Evolutionary conservation across 2,329 filamentous ascomycete genomes (phyloP).

Genomic region (Mollisia scopiformis): DNA sequence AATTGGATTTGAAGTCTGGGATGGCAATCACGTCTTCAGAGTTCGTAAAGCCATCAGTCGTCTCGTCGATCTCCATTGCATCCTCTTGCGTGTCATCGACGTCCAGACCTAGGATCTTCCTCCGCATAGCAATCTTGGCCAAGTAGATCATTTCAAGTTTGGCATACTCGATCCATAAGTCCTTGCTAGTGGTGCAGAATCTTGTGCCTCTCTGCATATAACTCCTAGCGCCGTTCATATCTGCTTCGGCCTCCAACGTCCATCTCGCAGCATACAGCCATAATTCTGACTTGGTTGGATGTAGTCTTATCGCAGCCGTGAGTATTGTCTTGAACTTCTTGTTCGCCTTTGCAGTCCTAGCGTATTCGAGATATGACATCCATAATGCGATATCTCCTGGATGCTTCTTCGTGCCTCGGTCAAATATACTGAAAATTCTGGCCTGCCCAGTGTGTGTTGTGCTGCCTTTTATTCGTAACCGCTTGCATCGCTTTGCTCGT

Average conservation of each 20-base stretch:
- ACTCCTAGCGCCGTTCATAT: constrained; percentile 83
- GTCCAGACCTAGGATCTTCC: constrained; percentile 67
- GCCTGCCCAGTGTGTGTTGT: constrained; percentile 74
- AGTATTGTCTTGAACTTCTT: constrained; percentile 68
- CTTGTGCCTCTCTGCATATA: constrained; percentile 89
- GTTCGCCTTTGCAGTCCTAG: constrained; percentile 66
- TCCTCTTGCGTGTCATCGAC: constrained; percentile 44
- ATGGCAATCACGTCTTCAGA: constrained; percentile 59
- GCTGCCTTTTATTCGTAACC: constrained; percentile 72
- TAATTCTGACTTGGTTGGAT: constrained; percentile 79
- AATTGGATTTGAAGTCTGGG: constrained; percentile 48
- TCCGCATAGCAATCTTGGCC: constrained; percentile 75
- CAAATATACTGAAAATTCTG: constrained; percentile 86
- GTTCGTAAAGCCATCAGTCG: constrained; percentile 39
- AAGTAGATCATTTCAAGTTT: constrained; percentile 93
- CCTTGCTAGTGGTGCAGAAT: constrained; percentile 78
- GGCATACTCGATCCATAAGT: constrained; percentile 87
- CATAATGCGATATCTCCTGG: constrained; percentile 81
- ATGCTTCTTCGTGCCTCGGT: constrained; percentile 83
- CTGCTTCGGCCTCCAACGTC: constrained; percentile 76
- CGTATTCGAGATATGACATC: constrained; percentile 88
- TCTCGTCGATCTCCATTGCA: constrained; percentile 49
- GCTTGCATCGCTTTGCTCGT: constrained; percentile 79
- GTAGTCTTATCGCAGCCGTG: constrained; percentile 76
- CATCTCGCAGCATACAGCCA: constrained; percentile 86